Percentiles rank a stretch among this genome's conserved stretches.
These are phyloP conservation scores for Microthlaspi erraticum DNA, from an alignment of 345 rosid species.

Conservation along the genomic window DNA sequence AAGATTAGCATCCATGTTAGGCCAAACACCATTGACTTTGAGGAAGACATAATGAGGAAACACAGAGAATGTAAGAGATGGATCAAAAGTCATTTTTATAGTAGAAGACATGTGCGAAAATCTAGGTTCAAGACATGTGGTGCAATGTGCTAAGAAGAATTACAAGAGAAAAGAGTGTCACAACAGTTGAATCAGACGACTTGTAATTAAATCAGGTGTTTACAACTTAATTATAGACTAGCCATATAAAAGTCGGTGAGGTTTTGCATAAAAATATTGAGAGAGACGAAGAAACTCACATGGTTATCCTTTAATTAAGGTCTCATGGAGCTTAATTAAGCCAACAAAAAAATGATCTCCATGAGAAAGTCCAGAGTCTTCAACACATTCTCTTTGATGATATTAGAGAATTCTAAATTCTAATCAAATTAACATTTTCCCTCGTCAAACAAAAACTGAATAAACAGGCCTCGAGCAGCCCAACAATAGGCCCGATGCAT, in stretches of 20 bases:
- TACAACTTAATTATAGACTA: neutral
- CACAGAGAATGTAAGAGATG: neutral
- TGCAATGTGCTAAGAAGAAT: conserved; percentile 10
- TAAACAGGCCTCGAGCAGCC: conserved; percentile 3
- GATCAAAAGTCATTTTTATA: conserved; percentile 17
- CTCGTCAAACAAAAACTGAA: no score
- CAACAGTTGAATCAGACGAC: neutral
- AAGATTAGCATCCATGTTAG: conserved; percentile 17
- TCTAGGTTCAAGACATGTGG: conserved; percentile 20
- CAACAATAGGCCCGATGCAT: conserved; percentile 25
- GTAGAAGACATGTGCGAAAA: neutral
- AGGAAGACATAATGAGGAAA: conserved; percentile 6
- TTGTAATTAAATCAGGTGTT: neutral
- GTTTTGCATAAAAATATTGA: neutral
- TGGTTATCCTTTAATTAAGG: conserved; percentile 25
- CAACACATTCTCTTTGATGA: neutral
- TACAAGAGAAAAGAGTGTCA: conserved; percentile 7
- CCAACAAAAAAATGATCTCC: neutral
- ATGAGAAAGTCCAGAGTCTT: neutral
- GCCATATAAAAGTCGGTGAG: neutral
- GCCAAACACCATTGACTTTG: conserved; percentile 10
- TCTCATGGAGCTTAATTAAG: neutral
- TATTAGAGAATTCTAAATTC: no score
- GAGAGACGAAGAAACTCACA: conserved; percentile 23
- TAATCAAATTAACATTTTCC: no score